phyloP scores from a whole-genome alignment of 23 red algal genomes.

The Gracilaria vermiculophylla region DNA sequence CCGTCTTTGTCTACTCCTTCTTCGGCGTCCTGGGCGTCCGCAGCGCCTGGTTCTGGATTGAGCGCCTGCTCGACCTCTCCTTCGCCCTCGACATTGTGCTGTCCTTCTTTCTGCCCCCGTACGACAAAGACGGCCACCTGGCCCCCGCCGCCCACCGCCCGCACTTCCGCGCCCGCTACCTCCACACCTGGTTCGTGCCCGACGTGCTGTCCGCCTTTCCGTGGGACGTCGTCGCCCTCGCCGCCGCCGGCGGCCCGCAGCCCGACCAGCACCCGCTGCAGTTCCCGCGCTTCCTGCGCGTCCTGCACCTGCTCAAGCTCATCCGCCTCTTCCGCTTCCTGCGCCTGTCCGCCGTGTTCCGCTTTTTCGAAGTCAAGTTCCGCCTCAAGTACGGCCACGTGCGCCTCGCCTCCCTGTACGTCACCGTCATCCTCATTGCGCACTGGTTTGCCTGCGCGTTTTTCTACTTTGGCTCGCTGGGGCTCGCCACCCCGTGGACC shows the following conservation, averaged over 20 bases:
- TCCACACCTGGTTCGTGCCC: constrained; percentile 32
- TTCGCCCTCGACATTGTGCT: constrained; percentile 66
- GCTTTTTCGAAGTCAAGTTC: constrained; percentile 62
- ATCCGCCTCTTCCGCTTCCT: constrained; percentile 25
- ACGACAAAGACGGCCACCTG: constrained; percentile 8
- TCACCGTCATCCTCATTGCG: constrained; percentile 47
- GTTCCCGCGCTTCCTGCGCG: constrained; percentile 63
- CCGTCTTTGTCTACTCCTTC: constrained; percentile 70
- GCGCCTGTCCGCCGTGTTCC: constrained; percentile 27
- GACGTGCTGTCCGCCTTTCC: constrained; percentile 69
- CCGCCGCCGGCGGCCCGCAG: not conserved
- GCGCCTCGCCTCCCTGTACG: constrained; percentile 31
- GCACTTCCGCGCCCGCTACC: constrained; percentile 16
- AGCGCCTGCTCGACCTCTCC: constrained; percentile 52
- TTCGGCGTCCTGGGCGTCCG: not conserved
- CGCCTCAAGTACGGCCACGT: constrained; percentile 62
- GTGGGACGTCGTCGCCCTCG: constrained; percentile 54
- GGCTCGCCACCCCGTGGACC: not conserved
- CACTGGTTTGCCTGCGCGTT: constrained; percentile 79
- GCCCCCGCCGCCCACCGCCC: not conserved
- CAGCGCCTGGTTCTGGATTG: constrained; percentile 69
- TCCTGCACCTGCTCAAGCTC: constrained; percentile 63
- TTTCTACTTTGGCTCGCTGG: constrained; percentile 69
- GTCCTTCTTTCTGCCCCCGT: constrained; percentile 49
- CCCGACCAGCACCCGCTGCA: constrained; percentile 11